Percentiles rank a stretch among this genome's conserved stretches.
Conservation (phyloP, 2,329 filamentous ascomycete genomes). For the Paraphaeosphaeria sporulosa region DNA sequence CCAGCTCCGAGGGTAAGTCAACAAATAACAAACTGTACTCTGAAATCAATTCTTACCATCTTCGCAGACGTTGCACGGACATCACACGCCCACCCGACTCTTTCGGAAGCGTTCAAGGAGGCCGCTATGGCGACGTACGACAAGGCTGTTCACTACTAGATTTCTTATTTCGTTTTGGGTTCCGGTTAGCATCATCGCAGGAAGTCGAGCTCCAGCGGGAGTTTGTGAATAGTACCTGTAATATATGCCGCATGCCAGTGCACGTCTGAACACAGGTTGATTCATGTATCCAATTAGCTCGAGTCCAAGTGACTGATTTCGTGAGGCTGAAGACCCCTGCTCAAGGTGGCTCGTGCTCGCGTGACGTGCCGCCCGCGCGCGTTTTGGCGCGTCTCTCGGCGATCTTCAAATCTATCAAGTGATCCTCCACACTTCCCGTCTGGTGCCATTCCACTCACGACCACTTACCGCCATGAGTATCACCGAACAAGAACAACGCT, state of each 20-base stretch:
- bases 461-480: slow-evolving; percentile 35
- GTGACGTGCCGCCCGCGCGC: slow-evolving; percentile 27
- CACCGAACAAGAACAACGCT: slow-evolving; percentile 65
- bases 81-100: slow-evolving; percentile 94
- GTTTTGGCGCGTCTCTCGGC: slow-evolving; percentile 37
- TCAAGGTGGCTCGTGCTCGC: slow-evolving; percentile 21
- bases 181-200: slow-evolving; percentile 46
- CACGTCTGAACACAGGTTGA: slow-evolving; percentile 31
- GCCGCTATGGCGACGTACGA: slow-evolving; percentile 97
- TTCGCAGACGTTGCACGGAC: slow-evolving; percentile 66
- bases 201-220: slow-evolving; percentile 45
- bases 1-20: slow-evolving; percentile 86
- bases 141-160: slow-evolving; percentile 92
- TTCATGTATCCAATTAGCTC: slow-evolving; percentile 3
- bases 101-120: slow-evolving; percentile 99
- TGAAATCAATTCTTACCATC: slow-evolving; percentile 23
- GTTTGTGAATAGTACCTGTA: slow-evolving; percentile 53
- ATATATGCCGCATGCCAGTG: slow-evolving; percentile 46
- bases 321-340: slow-evolving; percentile 25
- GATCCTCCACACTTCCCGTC: slow-evolving; percentile 24
- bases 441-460: slow-evolving; percentile 18
- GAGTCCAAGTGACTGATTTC: slow-evolving; percentile 20
- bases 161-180: slow-evolving; percentile 36
- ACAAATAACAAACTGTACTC: not conserved
- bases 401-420: slow-evolving; percentile 32